phyloP scores from a whole-genome alignment of 2,329 filamentous ascomycete species.

The Trichophyton simii region DNA sequence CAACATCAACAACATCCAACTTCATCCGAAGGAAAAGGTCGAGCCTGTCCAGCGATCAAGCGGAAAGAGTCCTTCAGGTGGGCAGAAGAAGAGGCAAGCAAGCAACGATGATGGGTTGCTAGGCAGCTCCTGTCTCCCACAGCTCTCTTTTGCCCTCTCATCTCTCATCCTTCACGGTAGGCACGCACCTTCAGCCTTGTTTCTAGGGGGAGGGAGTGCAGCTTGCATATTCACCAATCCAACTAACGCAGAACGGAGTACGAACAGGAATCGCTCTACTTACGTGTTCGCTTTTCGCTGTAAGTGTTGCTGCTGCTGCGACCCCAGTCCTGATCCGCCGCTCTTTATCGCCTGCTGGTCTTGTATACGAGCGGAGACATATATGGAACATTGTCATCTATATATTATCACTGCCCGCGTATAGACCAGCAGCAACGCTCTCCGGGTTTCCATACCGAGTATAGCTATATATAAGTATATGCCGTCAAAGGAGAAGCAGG shows the following conservation, averaged over 20 bases:
- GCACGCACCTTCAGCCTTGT: background rate
- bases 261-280: background rate
- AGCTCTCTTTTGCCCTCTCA: background rate
- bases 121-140: background rate
- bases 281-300: background rate
- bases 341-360: background rate
- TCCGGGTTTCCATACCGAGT: background rate
- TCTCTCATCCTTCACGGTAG: background rate
- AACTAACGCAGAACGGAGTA: background rate
- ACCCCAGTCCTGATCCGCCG: background rate
- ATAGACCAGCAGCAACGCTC: background rate
- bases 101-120: background rate
- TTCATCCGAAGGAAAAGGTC: background rate
- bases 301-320: background rate
- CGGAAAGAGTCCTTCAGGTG: background rate
- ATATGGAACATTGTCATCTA: background rate
- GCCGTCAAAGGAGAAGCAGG: background rate
- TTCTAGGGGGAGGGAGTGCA: background rate
- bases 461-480: background rate
- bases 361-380: background rate
- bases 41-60: background rate
- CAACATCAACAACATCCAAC: background rate
- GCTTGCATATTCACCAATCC: background rate
- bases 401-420: background rate
- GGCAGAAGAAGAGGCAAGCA: background rate